Evolutionary conservation across 208 protist genomes (phyloP).

Genomic region (Trypanosoma brucei): DNA sequence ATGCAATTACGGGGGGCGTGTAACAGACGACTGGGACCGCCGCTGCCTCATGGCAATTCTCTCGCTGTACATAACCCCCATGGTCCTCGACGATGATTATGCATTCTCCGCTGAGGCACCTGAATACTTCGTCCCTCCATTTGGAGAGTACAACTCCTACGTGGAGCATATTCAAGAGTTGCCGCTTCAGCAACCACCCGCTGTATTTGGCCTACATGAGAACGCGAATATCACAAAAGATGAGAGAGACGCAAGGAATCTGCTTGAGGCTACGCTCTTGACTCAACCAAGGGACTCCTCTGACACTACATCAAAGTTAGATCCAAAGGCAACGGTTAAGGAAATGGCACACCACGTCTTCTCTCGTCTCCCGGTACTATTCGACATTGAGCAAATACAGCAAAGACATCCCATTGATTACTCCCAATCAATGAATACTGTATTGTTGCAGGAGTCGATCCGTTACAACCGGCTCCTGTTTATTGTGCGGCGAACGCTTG

Average conservation of each 20-base stretch:
- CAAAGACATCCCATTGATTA: conserved; percentile 87
- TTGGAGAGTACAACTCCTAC: conserved; percentile 80
- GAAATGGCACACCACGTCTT: conserved; percentile 87
- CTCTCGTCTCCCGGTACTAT: conserved; percentile 75
- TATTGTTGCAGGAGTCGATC: conserved; percentile 91
- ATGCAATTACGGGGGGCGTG: conserved; percentile 93
- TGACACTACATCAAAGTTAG: conserved; percentile 35
- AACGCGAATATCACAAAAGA: conserved; percentile 95
- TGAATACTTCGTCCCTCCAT: conserved; percentile 82
- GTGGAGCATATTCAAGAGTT: conserved; percentile 83
- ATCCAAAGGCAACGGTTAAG: conserved; percentile 81
- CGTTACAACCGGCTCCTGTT: conserved; percentile 92
- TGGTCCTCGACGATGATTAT: conserved; percentile 90
- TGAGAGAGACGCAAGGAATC: conserved; percentile 79
- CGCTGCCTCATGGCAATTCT: conserved; percentile 90
- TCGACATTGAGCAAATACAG: conserved; percentile 89
- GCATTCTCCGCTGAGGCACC: conserved; percentile 78
- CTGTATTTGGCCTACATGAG: conserved; percentile 92
- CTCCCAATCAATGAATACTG: conserved; percentile 95
- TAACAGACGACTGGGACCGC: conserved; percentile 93
- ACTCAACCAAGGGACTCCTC: conserved; percentile 83
- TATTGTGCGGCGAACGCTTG: conserved; percentile 87
- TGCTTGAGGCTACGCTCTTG: conserved; percentile 83
- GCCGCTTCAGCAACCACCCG: conserved; percentile 77
- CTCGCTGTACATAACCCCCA: conserved; percentile 75